Conservation (phyloP, 2,329 filamentous ascomycete genomes). For the Hansfordia pulvinata region DNA sequence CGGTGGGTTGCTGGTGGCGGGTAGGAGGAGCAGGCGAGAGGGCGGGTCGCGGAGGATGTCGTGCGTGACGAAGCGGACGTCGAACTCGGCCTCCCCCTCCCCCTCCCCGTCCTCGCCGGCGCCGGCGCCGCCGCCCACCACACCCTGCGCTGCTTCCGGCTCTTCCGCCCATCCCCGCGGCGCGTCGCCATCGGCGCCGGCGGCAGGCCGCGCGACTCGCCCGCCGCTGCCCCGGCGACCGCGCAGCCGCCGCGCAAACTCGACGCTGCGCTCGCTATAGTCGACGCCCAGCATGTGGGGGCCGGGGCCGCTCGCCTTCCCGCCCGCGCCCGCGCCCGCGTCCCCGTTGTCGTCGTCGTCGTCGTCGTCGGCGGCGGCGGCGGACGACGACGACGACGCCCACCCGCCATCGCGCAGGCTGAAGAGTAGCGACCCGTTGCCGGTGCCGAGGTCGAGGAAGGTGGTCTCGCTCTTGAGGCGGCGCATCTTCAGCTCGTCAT, state of each 20-base stretch:
- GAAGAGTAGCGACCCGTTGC: conserved; percentile 87
- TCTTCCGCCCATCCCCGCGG: conserved; percentile 13
- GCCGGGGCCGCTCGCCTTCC: too few species aligned
- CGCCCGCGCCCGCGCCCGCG: too few species aligned
- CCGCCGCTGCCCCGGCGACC: conserved; percentile 10
- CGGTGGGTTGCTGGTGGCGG: conserved; percentile 3
- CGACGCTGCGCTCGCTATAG: conserved; percentile 65
- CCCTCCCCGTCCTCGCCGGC: conserved; percentile 2
- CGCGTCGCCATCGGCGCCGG: conserved; percentile 9
- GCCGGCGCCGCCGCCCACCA: conserved; percentile 9
- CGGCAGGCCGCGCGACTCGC: conserved; percentile 2
- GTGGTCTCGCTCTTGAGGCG: conserved; percentile 23
- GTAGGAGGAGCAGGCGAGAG: conserved; percentile 18
- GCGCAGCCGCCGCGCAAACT: conserved; percentile 57
- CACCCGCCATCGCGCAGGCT: conserved; percentile 55
- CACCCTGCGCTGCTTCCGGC: conserved; percentile 3
- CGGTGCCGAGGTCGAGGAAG: conserved; percentile 82
- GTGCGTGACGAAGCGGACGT: conserved; percentile 40
- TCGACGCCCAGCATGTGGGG: conserved; percentile 88
- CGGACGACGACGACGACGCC: too few species aligned
- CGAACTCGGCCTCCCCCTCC: conserved; percentile 4
- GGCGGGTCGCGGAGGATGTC: conserved; percentile 40
- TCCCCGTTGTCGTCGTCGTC: too few species aligned
- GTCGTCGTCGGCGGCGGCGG: too few species aligned
- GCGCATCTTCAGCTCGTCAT: conserved; percentile 11